A percentile compares a stretch with the other conserved stretches of the same genome.
Evolutionary conservation across 768 basidiomycete species (phyloP).

Genomic region (Kondoa subrosea): DNA sequence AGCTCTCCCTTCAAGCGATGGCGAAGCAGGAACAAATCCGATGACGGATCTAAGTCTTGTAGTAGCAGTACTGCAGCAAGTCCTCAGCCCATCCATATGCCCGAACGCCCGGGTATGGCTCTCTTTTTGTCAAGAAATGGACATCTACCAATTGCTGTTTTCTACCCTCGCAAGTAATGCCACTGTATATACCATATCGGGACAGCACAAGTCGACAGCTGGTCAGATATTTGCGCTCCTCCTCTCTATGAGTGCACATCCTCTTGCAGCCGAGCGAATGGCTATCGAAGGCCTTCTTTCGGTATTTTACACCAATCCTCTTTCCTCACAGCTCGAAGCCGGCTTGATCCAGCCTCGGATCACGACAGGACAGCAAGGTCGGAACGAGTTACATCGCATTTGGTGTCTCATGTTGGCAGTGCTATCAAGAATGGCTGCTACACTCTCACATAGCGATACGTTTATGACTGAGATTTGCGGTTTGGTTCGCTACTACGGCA

Average conservation of each 20-base stretch:
- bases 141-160: slow-evolving; percentile 51
- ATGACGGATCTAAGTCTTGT: neutral
- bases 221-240: slow-evolving; percentile 64
- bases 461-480: slow-evolving; percentile 61
- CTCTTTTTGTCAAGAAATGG: slow-evolving; percentile 60
- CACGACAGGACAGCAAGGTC: slow-evolving; percentile 43
- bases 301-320: slow-evolving; percentile 64
- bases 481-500: slow-evolving; percentile 67
- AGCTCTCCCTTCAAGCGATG: neutral
- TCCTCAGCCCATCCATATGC: slow-evolving; percentile 50
- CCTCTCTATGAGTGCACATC: slow-evolving; percentile 58
- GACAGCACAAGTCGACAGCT: neutral
- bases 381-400: slow-evolving; percentile 44
- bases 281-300: slow-evolving; percentile 64
- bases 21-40: neutral
- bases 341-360: slow-evolving; percentile 49
- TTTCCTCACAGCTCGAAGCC: slow-evolving; percentile 58
- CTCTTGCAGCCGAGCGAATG: slow-evolving; percentile 60
- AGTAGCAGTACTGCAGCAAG: slow-evolving; percentile 58
- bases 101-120: slow-evolving; percentile 62
- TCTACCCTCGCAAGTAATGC: slow-evolving; percentile 32
- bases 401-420: slow-evolving; percentile 80
- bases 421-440: slow-evolving; percentile 56
- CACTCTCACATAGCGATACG: slow-evolving; percentile 41
- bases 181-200: neutral